Percentiles rank a stretch among this genome's conserved stretches.
These are phyloP conservation scores for Ustilago lituana DNA, from an alignment of 1,284 basidiomycete genomes.

Conservation along the genomic window DNA sequence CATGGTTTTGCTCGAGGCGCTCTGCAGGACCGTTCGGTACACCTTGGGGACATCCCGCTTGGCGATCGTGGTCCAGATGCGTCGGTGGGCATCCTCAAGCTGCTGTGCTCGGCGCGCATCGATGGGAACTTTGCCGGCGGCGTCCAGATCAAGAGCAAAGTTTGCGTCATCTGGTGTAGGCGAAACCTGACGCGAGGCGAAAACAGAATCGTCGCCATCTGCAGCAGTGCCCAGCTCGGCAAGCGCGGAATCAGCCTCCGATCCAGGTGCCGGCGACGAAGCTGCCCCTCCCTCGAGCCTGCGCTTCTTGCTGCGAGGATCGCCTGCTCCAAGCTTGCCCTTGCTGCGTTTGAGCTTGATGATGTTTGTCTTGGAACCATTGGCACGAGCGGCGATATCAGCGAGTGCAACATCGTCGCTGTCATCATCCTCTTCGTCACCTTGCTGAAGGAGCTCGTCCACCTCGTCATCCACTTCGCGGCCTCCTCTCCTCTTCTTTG, in stretches of 20 bases:
- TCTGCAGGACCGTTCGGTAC: constrained; percentile 62
- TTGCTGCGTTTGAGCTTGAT: constrained; percentile 55
- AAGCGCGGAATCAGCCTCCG: constrained; percentile 32
- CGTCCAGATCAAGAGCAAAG: constrained; percentile 40
- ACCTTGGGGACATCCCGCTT: constrained; percentile 66
- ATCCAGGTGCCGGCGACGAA: constrained; percentile 37
- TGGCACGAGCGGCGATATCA: constrained; percentile 33
- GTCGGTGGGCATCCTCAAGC: constrained; percentile 64
- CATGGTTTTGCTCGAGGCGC: constrained; percentile 67
- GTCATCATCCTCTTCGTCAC: constrained; percentile 38
- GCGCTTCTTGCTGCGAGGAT: constrained; percentile 37
- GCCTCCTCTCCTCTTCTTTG: constrained; percentile 16
- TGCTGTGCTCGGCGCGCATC: constrained; percentile 53
- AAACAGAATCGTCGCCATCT: constrained; percentile 37
- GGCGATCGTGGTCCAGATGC: constrained; percentile 66
- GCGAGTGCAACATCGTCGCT: constrained; percentile 44
- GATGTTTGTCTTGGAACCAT: constrained; percentile 29
- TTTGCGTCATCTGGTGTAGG: constrained; percentile 33
- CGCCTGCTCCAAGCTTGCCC: constrained; percentile 26
- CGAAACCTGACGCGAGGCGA: constrained; percentile 41
- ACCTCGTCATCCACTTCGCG: constrained; percentile 33
- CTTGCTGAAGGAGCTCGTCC: constrained; percentile 33
- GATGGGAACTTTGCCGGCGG: constrained; percentile 54
- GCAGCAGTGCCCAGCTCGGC: constrained; percentile 33
- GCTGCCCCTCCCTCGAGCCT: constrained; percentile 31